Percentiles rank a stretch among this genome's conserved stretches.
phyloP scores from a whole-genome alignment of 1,284 basidiomycete species.

The Microbotryum silenes-acaulis region DNA sequence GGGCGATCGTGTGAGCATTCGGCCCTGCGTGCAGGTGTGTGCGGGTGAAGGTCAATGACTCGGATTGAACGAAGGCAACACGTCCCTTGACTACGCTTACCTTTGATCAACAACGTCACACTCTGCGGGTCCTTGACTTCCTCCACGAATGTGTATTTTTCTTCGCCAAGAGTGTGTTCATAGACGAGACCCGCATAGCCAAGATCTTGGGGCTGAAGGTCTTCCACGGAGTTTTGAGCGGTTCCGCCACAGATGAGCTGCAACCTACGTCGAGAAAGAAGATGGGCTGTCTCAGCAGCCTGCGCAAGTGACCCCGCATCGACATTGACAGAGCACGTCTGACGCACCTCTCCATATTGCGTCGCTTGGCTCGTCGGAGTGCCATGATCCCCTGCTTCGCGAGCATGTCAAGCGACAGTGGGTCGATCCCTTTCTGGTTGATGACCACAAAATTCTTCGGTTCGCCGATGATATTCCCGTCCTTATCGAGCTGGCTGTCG shows the following conservation, averaged over 20 bases:
- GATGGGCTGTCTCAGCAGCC: constrained; percentile 1
- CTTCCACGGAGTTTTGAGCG: constrained; percentile 97
- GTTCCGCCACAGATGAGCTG: constrained; percentile 91
- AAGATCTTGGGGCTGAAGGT: constrained; percentile 80
- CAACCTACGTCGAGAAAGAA: constrained; percentile 48
- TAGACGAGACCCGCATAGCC: constrained; percentile 98
- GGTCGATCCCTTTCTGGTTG: constrained; percentile 99
- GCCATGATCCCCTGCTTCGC: constrained; percentile 97
- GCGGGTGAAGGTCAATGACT: background rate
- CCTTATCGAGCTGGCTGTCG: constrained; percentile 74
- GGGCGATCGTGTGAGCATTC: constrained; percentile 90
- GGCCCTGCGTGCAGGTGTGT: constrained; percentile 48
- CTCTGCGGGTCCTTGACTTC: constrained; percentile 94
- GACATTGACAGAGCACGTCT: background rate
- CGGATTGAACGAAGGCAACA: too few relatives aligned
- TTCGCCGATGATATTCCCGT: constrained; percentile 48
- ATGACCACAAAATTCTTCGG: constrained; percentile 88
- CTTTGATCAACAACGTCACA: constrained; percentile 94
- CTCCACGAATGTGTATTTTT: constrained; percentile 98
- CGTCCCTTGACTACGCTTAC: constrained; percentile 40
- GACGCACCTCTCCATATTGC: constrained; percentile 88
- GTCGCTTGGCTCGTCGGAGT: constrained; percentile 86
- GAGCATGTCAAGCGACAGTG: constrained; percentile 89
- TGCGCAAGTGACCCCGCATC: background rate
- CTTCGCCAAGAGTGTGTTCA: constrained; percentile 97